Evolutionary conservation across 176 grass and related monocot species (phyloP), one percentile per base, ranked within the genome.

Genomic region (Oryza glumipatula): DNA sequence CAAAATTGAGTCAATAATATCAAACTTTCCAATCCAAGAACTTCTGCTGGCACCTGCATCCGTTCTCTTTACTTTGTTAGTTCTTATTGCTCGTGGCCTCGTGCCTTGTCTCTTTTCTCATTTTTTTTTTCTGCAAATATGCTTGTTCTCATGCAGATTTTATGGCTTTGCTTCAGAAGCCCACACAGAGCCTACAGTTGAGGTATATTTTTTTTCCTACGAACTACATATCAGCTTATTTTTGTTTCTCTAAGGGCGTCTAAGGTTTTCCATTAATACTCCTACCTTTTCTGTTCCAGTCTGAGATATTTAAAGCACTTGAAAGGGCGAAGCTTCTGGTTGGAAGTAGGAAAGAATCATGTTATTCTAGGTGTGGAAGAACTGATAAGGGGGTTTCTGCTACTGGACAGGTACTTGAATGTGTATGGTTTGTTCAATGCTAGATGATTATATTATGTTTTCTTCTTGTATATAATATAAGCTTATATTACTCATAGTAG

Each of bases 81-180:
- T 81, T 85, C 22, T 10, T 83, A 14, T 75, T 77, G n/a, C 26
- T 54, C 39, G n/a, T 67, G 76, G 30, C 7, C 26, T 54, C 39
- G n/a, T 67, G 70, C 41, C 15, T 33, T 76, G 13, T 67, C 26
- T 54, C 54, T 66, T 72, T 52, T 38, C 9, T 26, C 41, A 22
- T 28, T 28, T 49, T 38, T 26, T 26, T 33, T 69, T 52, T 52
- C 12, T 88, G 28, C 63, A 39, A 24, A 3, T 28, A 54, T 73
- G 39, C 14, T 32, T 86, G 47, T 48, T 81, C 66, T 83, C 86
- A 10, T 90, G 61, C 82, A 98, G 95, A 88, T 98, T 91, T 70
- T 93, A 91, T 78, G 95, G 95, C 39, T 98, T 98, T 95, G 91
- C 95, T 90, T 98, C 95, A 15, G 93, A 95, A 88, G 95, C 89